These are phyloP conservation scores for Trichocladium antarcticum DNA, from an alignment of 495 filamentous ascomycete genomes.

Conservation along the genomic window DNA sequence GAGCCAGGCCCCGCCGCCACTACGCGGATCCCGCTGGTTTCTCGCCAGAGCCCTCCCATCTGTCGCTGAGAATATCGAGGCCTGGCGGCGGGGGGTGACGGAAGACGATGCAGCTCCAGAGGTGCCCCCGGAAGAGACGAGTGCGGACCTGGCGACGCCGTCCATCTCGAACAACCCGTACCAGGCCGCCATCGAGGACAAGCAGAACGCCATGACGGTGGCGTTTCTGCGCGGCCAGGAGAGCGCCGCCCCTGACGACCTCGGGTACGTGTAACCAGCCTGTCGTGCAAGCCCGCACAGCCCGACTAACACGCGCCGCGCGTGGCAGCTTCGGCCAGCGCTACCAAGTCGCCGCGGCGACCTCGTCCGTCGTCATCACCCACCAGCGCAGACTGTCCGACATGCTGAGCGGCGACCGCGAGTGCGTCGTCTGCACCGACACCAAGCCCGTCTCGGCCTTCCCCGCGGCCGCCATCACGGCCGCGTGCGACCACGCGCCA, in stretches of 20 bases:
- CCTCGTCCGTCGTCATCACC: slow-evolving; percentile 7
- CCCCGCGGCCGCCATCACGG: slow-evolving; percentile 14
- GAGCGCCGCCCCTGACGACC: not conserved
- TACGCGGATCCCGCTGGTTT: too few species aligned
- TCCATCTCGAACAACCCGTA: not conserved
- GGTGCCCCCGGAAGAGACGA: not conserved
- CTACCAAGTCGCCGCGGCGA: slow-evolving; percentile 4
- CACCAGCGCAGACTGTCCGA: slow-evolving; percentile 8
- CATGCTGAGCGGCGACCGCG: slow-evolving; percentile 2
- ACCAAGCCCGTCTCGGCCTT: slow-evolving; percentile 16
- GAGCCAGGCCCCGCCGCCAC: too few species aligned
- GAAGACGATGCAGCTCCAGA: not conserved
- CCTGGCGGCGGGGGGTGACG: too few species aligned
- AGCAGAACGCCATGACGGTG: slow-evolving; percentile 12
- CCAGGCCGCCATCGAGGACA: slow-evolving; percentile 1
- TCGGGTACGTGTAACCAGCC: not conserved
- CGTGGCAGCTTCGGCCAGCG: slow-evolving; percentile 19
- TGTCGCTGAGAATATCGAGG: too few species aligned
- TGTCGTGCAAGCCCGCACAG: not conserved
- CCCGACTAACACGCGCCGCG: too few species aligned
- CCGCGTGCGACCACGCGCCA: slow-evolving; percentile 20
- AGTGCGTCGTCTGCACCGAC: slow-evolving; percentile 27
- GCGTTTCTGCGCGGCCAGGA: slow-evolving; percentile 2
- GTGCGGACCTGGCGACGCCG: not conserved
- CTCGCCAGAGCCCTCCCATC: too few species aligned